Base-by-base conservation (phyloP, 2,329 filamentous ascomycete species). In the Byssochlamys sp. region DNA sequence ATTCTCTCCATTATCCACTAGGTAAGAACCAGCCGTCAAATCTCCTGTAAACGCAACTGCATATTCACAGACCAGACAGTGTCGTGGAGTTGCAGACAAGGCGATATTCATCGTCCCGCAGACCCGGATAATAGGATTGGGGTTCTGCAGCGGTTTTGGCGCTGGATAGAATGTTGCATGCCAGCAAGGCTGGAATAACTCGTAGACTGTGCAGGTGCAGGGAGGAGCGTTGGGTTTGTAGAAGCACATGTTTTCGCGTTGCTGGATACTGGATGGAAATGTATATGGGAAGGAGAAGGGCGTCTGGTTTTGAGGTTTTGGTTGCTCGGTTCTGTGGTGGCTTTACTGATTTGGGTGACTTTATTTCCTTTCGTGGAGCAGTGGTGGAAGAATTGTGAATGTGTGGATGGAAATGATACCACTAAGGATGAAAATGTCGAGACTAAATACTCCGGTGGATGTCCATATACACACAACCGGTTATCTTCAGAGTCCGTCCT, bases 131-230 rank as follows among this genome's bases (percentile, higher is more conserved):
- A 65, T 48, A 14, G 60, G 60, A 27, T 59, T 55, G 2, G 59
- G 57, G 45, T 60, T 62, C 25, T 45, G 49, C 11, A 14, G 24
- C 27, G 39, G n/a, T 24, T 58, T 55, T 14, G 55, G 58, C 1
- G 61, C 55, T 1, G 57, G 56, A 35, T 55, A 53, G 39, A 54
- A 33, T 6, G 50, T 53, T 10, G 58, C 61, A 24, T 49, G 28
- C 31, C 48, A 11, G 48, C 64, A 66, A 25, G 63, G 64, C 48
- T 60, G 61, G 56, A 64, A 45, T 14, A 66, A 63, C 52, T 62
- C 60, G 52, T 58, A 55, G 61, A 63, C 61, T 33, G 56, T 24
- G 58, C 60, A 64, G 56, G 55, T 62, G 60, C 62, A 64, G 52
- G 58, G 59, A 4, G 58, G 57, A 29, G 57, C 60, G 57, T 63